Evolutionary conservation across 1,284 basidiomycete species (phyloP), one percentile per base, ranked within the genome.

Genomic region (Cutaneotrichosporon cyanovorans): DNA sequence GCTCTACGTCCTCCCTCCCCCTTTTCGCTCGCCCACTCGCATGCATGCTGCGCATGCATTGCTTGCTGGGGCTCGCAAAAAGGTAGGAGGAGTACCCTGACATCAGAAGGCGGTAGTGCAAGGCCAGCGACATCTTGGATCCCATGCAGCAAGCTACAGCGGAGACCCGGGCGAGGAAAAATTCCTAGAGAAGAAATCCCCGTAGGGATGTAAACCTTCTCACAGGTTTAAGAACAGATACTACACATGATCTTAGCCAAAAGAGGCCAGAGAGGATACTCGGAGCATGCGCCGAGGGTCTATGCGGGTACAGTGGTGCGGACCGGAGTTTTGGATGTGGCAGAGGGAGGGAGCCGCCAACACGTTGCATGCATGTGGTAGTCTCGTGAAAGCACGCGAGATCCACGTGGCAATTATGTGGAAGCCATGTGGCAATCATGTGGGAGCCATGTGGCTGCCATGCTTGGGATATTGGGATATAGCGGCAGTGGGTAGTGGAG

Each of bases 201-300:
- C 60, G 60, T 67, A 63, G 58, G 50, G 40, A 37, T 32, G 50
- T 67, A 63, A 62, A 34, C 53, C 59, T 62, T 66, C 63, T 69
- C 55, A 69, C 57, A 62, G 58, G 53, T 34, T 62, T 62, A 69
- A 69, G 65, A 67, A 69, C 66, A 67, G 66, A 69, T 69, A 69
- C 65, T 69, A 69, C 66, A 69, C 66, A 69, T 67, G 66, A 69
- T 68, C 66, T 66, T 68, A 68, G 66, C 66, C 66, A 68, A 68
- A 63, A 65, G 65, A 66, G 66, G 66, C 65, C 63, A 68, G 66
- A 68, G 66, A 68, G 66, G 66, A 66, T 68, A 40, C 12, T 31
- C 3, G 1, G n/a, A 4, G 12, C 10, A 6, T 5, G 5, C 6
- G 3, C 19, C 12, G 7, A 21, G 19, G 25, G 21, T 32, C 5